Percentiles rank a stretch among this genome's conserved stretches.
These are phyloP conservation scores for Jaltomata sinuosa DNA, from an alignment of 257 asterid species.

Conservation along the genomic window DNA sequence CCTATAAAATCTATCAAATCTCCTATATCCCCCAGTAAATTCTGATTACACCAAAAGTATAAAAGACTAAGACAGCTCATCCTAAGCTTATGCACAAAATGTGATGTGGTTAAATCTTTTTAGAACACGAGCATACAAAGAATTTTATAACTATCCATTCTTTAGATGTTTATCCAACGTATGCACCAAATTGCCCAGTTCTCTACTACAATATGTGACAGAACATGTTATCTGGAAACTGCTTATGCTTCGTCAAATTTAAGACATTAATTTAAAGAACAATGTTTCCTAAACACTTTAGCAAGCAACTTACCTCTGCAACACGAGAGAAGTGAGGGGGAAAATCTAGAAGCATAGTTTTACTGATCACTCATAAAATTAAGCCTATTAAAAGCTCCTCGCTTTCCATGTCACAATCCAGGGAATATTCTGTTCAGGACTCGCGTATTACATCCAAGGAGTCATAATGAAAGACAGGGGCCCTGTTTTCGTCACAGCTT, in stretches of 20 bases:
- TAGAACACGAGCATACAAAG: not conserved
- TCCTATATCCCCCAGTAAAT: too few species aligned
- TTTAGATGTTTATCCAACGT: not conserved
- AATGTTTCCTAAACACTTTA: not conserved
- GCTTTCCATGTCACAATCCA: conserved; percentile 15
- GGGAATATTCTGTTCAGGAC: conserved; percentile 88
- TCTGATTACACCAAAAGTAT: too few species aligned
- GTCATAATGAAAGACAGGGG: conserved; percentile 75
- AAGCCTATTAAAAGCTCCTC: not conserved
- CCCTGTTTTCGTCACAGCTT: conserved; percentile 85
- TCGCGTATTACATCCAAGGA: conserved; percentile 85
- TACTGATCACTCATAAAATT: not conserved
- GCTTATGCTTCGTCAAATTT: not conserved
- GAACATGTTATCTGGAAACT: not conserved
- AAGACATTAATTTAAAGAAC: not conserved
- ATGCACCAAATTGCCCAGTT: not conserved
- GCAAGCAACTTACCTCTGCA: not conserved
- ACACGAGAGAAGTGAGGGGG: not conserved
- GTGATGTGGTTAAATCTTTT: not conserved
- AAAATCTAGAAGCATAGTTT: not conserved
- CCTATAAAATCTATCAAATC: too few species aligned
- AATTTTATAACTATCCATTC: not conserved
- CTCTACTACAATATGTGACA: not conserved
- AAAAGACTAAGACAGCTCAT: too few species aligned
- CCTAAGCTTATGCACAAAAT: not conserved